Conservation (phyloP, 2,329 filamentous ascomycete species). For the Byssoonygena ceratinophila region DNA sequence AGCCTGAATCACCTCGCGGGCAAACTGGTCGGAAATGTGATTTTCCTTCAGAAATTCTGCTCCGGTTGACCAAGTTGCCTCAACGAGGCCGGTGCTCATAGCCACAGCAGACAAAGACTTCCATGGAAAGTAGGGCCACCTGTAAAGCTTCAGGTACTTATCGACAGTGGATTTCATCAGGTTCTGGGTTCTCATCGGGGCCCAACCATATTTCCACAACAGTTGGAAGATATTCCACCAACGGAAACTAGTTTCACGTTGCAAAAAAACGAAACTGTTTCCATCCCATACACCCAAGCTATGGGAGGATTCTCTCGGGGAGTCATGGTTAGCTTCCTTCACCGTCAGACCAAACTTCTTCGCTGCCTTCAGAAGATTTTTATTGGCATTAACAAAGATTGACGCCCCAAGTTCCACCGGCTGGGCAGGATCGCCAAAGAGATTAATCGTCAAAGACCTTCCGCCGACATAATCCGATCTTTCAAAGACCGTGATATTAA, state of each 20-base stretch:
- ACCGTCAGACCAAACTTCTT: slow-evolving; percentile 58
- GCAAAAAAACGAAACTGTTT: slow-evolving; percentile 56
- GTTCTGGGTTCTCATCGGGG: slow-evolving; percentile 61
- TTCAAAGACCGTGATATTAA: slow-evolving; percentile 85
- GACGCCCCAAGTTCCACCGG: slow-evolving; percentile 81
- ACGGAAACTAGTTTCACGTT: slow-evolving; percentile 47
- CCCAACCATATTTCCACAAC: slow-evolving; percentile 73
- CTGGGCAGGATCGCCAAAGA: slow-evolving; percentile 54
- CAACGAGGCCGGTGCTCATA: slow-evolving; percentile 55
- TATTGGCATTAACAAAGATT: slow-evolving; percentile 79
- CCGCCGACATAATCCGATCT: slow-evolving; percentile 68
- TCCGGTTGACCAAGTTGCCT: slow-evolving; percentile 60
- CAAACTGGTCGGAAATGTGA: slow-evolving; percentile 56
- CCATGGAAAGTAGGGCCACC: slow-evolving; percentile 75
- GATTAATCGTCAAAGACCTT: slow-evolving; percentile 72
- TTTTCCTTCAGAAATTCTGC: slow-evolving; percentile 59
- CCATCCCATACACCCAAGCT: slow-evolving; percentile 79
- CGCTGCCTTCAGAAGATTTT: slow-evolving; percentile 66
- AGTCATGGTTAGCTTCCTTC: slow-evolving; percentile 39
- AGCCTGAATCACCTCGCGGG: slow-evolving; percentile 75
- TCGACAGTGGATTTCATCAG: slow-evolving; percentile 61
- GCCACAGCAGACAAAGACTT: slow-evolving; percentile 59
- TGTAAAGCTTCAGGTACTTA: slow-evolving; percentile 70
- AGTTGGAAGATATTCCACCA: slow-evolving; percentile 77
- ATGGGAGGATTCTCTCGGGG: slow-evolving; percentile 36